Conservation (phyloP, 371 early-diverging fungal genomes). For the Mucor circinelloides region DNA sequence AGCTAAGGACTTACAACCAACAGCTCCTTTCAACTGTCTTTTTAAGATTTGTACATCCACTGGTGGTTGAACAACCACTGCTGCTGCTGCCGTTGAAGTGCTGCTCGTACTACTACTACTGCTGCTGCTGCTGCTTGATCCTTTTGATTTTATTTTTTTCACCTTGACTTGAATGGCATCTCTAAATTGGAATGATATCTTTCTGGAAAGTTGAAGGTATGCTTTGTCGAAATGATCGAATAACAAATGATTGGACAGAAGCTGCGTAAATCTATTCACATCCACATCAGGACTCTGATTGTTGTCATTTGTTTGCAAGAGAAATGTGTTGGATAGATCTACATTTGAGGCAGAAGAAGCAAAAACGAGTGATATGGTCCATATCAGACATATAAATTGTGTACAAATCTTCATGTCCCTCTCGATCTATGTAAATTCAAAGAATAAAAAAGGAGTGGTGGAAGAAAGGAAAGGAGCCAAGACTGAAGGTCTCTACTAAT, state of each 20-base stretch:
- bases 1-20: slow-evolving; percentile 22
- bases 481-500: neutral
- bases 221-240: slow-evolving; percentile 34
- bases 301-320: neutral
- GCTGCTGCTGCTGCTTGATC: neutral
- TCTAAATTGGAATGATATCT: slow-evolving; percentile 28
- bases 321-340: neutral
- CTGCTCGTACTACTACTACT: neutral
- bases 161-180: slow-evolving; percentile 24
- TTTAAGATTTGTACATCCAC: slow-evolving; percentile 29
- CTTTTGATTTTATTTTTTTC: slow-evolving; percentile 11
- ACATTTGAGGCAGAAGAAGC: neutral
- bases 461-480: neutral
- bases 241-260: slow-evolving; percentile 25
- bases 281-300: slow-evolving; percentile 7
- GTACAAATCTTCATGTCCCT: neutral
- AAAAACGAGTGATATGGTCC: neutral
- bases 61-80: slow-evolving; percentile 2
- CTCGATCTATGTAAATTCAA: neutral
- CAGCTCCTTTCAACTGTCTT: slow-evolving; percentile 27
- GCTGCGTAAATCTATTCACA: slow-evolving; percentile 19
- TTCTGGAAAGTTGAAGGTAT: slow-evolving; percentile 18
- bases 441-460: neutral
- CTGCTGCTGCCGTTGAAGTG: neutral
- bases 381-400: neutral